phyloP scores from a whole-genome alignment of 495 filamentous ascomycete genomes.

The Penicillium manginii region DNA sequence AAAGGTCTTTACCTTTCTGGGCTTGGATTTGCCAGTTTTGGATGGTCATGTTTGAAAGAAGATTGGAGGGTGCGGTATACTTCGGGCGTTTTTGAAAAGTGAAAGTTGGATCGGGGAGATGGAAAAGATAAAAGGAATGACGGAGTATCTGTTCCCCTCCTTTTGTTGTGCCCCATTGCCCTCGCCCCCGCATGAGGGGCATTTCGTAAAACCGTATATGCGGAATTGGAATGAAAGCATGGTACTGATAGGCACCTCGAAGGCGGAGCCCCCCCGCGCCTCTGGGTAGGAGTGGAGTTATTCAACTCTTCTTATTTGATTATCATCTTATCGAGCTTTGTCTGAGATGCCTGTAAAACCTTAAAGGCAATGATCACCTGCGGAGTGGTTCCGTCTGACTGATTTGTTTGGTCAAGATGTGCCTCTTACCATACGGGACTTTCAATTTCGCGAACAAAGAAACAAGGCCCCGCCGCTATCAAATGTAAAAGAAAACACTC shows the following conservation, averaged over 20 bases:
- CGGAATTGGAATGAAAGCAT: not conserved
- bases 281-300: not conserved
- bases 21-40: slow-evolving; percentile 38
- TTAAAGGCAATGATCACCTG: not conserved
- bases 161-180: not conserved
- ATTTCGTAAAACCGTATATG: not conserved
- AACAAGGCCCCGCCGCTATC: no score
- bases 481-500: no score
- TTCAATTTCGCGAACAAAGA: not conserved
- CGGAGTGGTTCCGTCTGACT: slow-evolving; percentile 10
- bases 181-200: not conserved
- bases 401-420: not conserved
- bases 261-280: not conserved
- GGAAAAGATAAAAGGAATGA: not conserved
- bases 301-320: not conserved
- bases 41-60: slow-evolving; percentile 27
- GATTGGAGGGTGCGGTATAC: not conserved
- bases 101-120: not conserved
- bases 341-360: not conserved
- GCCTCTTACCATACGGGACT: not conserved
- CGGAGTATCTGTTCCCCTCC: not conserved
- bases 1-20: slow-evolving; percentile 37
- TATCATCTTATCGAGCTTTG: not conserved
- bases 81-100: not conserved
- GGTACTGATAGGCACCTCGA: not conserved